Conservation (phyloP, 169 alveolate species). For the Cryptosporidium muris region DNA sequence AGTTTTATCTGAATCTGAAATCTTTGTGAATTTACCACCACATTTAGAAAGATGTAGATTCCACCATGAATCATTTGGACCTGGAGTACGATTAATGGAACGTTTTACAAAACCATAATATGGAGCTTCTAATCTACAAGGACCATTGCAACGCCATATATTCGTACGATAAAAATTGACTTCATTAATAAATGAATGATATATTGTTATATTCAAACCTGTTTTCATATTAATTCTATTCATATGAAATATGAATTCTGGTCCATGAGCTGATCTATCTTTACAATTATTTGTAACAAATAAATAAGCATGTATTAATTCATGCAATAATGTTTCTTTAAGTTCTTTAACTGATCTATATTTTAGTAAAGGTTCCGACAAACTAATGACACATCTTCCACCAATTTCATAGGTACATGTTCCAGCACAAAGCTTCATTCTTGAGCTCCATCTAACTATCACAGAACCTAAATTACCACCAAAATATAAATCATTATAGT, state of each 20-base stretch:
- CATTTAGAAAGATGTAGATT: constrained; percentile 11
- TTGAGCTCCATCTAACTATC: constrained; percentile 88
- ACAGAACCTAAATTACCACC: constrained; percentile 81
- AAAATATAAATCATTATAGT: constrained; percentile 84
- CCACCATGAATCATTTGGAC: constrained; percentile 56
- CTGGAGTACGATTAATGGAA: constrained; percentile 80
- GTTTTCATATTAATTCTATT: constrained; percentile 85
- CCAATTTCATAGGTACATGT: constrained; percentile 82
- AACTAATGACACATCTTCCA: constrained; percentile 88
- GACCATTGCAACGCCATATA: constrained; percentile 95
- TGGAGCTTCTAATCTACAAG: constrained; percentile 89
- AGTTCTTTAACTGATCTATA: constrained; percentile 89
- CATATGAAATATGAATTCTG: constrained; percentile 89
- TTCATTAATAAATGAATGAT: constrained; percentile 92
- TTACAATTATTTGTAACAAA: constrained; percentile 81
- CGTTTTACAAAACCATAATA: constrained; percentile 90
- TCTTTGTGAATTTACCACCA: constrained; percentile 26
- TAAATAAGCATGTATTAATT: constrained; percentile 95
- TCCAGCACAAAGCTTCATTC: constrained; percentile 93
- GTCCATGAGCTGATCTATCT: constrained; percentile 89
- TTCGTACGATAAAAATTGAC: constrained; percentile 88
- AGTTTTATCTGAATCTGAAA: too few relatives aligned
- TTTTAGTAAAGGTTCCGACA: constrained; percentile 90
- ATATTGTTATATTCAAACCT: constrained; percentile 88
- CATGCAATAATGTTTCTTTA: constrained; percentile 93